phyloP scores from a whole-genome alignment of 2,329 filamentous ascomycete species.

The Alternaria triticina region DNA sequence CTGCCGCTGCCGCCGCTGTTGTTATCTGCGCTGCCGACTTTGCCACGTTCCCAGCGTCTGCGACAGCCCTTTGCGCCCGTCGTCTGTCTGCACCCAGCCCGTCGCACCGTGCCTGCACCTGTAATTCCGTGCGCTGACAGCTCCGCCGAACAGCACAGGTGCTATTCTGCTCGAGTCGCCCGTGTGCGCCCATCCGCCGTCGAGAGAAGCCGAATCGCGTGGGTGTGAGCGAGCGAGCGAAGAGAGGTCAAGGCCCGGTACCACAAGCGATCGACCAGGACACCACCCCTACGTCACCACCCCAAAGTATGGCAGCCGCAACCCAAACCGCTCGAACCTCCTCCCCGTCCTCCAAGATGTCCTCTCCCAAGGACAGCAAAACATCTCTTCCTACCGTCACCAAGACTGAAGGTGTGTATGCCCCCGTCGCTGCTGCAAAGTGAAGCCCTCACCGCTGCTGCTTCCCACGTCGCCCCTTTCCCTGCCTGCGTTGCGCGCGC shows the following conservation, averaged over 20 bases:
- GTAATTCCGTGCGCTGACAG: slow-evolving; percentile 19
- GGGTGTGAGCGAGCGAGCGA: slow-evolving; percentile 25
- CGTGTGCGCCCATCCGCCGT: slow-evolving; percentile 19
- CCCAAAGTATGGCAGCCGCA: slow-evolving; percentile 43
- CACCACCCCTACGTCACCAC: slow-evolving; percentile 46
- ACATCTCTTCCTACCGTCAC: slow-evolving; percentile 38
- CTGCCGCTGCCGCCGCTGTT: slow-evolving; percentile 21
- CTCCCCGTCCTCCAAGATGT: slow-evolving; percentile 47
- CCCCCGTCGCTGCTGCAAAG: slow-evolving; percentile 2
- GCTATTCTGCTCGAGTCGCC: slow-evolving; percentile 5
- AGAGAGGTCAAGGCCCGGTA: slow-evolving; percentile 29
- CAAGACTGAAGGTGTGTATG: slow-evolving; percentile 46
- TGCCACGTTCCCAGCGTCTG: slow-evolving; percentile 29
- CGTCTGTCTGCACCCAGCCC: slow-evolving; percentile 15
- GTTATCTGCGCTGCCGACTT: slow-evolving; percentile 23
- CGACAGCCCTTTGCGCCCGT: slow-evolving; percentile 20
- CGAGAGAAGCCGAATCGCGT: slow-evolving; percentile 24
- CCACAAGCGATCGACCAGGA: slow-evolving; percentile 38
- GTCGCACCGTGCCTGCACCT: slow-evolving; percentile 19
- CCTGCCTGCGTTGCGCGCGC: slow-evolving; percentile 5
- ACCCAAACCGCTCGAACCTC: slow-evolving; percentile 43
- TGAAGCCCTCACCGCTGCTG: background rate
- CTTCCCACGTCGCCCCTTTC: background rate
- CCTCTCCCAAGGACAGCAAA: slow-evolving; percentile 48
- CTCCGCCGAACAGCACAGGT: slow-evolving; percentile 6